phyloP scores from a whole-genome alignment of 73 alveolate genomes.

The Uronychia setigera region DNA sequence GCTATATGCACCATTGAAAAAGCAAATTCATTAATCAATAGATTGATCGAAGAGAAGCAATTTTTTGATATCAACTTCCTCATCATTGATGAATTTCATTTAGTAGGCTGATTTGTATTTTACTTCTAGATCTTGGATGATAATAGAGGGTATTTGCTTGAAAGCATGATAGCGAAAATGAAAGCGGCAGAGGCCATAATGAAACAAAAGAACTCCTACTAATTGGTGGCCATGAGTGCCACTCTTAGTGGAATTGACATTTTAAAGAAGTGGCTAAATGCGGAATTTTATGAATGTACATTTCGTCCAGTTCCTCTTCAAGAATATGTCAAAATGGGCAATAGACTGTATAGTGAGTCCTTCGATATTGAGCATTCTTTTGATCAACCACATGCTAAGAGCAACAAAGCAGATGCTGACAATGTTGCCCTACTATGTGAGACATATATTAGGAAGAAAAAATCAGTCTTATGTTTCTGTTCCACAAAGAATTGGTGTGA shows the following conservation, averaged over 20 bases:
- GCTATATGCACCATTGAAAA: constrained; percentile 81
- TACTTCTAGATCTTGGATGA: constrained; percentile 57
- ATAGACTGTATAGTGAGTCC: constrained; percentile 2
- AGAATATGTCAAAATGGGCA: constrained; percentile 49
- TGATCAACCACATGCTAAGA: not conserved
- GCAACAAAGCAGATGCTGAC: not conserved
- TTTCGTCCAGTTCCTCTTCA: constrained; percentile 79
- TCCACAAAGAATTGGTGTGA: constrained; percentile 58
- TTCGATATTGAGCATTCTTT: not conserved
- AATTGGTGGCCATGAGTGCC: constrained; percentile 81
- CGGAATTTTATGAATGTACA: constrained; percentile 56
- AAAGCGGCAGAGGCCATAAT: constrained; percentile 33
- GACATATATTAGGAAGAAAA: constrained; percentile 44
- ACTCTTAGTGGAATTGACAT: constrained; percentile 62
- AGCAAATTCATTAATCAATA: constrained; percentile 69
- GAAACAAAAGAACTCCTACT: constrained; percentile 10
- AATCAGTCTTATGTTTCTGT: constrained; percentile 60
- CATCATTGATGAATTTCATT: constrained; percentile 73
- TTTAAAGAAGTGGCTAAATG: constrained; percentile 65
- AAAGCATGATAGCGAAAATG: constrained; percentile 61
- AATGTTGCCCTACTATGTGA: constrained; percentile 11
- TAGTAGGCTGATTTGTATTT: constrained; percentile 15
- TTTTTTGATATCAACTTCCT: constrained; percentile 47
- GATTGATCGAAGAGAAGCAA: constrained; percentile 63
- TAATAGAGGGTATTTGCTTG: constrained; percentile 71